Percentiles rank a stretch among this genome's conserved stretches.
phyloP scores from a whole-genome alignment of 2,329 filamentous ascomycete genomes.

The Samsoniella hepiali region DNA sequence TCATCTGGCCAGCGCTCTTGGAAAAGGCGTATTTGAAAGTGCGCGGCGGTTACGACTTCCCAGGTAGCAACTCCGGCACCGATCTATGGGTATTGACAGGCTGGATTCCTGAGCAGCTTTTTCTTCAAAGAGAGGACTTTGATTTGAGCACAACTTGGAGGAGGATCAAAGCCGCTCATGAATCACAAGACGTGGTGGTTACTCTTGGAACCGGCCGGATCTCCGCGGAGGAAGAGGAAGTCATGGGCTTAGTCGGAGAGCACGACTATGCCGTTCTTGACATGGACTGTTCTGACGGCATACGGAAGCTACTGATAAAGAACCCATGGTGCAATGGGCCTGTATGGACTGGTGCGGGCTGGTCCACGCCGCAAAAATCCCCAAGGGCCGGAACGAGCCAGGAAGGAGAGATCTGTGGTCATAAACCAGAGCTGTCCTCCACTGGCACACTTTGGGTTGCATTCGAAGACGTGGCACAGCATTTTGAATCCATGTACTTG shows the following conservation, averaged over 20 bases:
- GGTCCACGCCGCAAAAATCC: constrained; percentile 21
- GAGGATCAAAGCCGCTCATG: constrained; percentile 70
- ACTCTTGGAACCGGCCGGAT: constrained; percentile 88
- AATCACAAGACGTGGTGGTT: constrained; percentile 75
- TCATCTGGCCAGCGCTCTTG: constrained; percentile 87
- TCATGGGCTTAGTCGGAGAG: constrained; percentile 78
- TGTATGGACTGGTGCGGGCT: constrained; percentile 59
- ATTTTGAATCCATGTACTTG: constrained; percentile 93
- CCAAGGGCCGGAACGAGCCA: constrained; percentile 3
- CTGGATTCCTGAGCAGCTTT: constrained; percentile 96
- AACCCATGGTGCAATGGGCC: constrained; percentile 92
- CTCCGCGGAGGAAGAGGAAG: constrained; percentile 70
- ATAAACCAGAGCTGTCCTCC: constrained; percentile 5
- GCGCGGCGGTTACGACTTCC: constrained; percentile 93
- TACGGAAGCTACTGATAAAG: constrained; percentile 76
- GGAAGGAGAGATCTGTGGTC: neutral
- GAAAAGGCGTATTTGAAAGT: constrained; percentile 98
- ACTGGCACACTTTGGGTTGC: constrained; percentile 92
- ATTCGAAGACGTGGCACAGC: constrained; percentile 79
- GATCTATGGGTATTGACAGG: constrained; percentile 90
- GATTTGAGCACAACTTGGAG: constrained; percentile 75
- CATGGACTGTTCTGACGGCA: constrained; percentile 60
- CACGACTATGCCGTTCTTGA: constrained; percentile 93
- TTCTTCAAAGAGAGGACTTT: constrained; percentile 78
- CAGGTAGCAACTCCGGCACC: constrained; percentile 93